Evolutionary conservation across 2,329 filamentous ascomycete genomes (phyloP).

Genomic region (Pseudogymnoascus sp.): DNA sequence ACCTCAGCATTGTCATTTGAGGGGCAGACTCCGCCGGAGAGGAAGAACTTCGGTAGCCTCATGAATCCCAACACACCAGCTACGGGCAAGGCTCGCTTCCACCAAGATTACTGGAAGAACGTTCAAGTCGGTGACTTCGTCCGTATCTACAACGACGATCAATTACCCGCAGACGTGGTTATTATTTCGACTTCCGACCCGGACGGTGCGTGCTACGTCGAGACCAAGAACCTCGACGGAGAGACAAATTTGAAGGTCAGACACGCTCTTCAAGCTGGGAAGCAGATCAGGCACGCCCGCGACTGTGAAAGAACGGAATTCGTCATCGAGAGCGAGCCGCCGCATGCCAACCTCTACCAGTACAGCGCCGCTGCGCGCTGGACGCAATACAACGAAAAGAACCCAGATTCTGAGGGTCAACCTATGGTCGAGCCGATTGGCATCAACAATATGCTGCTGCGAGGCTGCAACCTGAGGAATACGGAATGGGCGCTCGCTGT

Average conservation of each 20-base stretch:
- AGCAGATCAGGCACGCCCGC: constrained; percentile 74
- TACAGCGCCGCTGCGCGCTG: constrained; percentile 88
- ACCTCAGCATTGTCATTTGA: background rate
- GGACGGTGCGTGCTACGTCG: constrained; percentile 92
- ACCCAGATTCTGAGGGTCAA: constrained; percentile 53
- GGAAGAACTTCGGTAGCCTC: constrained; percentile 32
- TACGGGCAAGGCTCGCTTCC: constrained; percentile 72
- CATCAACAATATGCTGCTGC: constrained; percentile 90
- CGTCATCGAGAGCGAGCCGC: constrained; percentile 81
- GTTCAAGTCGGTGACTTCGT: constrained; percentile 94
- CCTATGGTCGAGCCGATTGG: constrained; percentile 91
- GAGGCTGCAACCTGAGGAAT: constrained; percentile 88
- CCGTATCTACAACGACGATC: constrained; percentile 91
- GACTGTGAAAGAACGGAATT: constrained; percentile 91
- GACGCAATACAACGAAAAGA: constrained; percentile 63
- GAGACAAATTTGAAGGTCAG: constrained; percentile 97
- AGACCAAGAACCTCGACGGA: constrained; percentile 96
- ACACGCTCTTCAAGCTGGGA: constrained; percentile 79
- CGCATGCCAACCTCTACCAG: constrained; percentile 89
- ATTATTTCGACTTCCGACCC: constrained; percentile 88
- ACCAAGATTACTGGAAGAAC: constrained; percentile 91
- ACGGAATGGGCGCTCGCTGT: constrained; percentile 94
- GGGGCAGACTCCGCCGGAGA: background rate
- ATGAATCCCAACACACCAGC: constrained; percentile 64
- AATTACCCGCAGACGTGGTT: constrained; percentile 87